phyloP scores from a whole-genome alignment of 2,329 filamentous ascomycete species.

The Aspergillus glaucus region DNA sequence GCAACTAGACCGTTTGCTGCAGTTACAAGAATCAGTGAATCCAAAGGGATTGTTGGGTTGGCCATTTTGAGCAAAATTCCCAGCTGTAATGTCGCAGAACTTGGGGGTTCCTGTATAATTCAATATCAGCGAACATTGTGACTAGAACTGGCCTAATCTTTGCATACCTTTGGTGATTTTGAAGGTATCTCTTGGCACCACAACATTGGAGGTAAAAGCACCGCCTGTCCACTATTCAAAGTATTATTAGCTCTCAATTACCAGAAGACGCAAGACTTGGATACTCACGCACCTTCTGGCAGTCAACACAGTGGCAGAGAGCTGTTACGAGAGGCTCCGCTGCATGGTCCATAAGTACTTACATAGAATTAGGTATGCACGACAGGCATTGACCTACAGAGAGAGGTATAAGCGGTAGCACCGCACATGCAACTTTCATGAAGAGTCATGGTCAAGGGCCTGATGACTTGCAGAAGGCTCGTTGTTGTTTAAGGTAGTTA shows the following conservation, averaged over 20 bases:
- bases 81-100: no score
- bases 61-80: no score
- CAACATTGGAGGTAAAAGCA: slow-evolving; percentile 50
- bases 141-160: background rate
- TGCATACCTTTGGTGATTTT: slow-evolving; percentile 44
- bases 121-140: background rate
- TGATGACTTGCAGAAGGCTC: no score
- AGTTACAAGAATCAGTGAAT: no score
- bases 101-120: background rate
- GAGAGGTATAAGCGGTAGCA: slow-evolving; percentile 22
- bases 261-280: background rate
- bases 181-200: slow-evolving; percentile 45
- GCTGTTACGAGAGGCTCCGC: slow-evolving; percentile 40
- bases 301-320: slow-evolving; percentile 50
- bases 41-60: no score
- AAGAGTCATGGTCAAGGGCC: slow-evolving; percentile 15
- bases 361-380: background rate
- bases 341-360: slow-evolving; percentile 13
- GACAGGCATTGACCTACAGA: slow-evolving; percentile 13
- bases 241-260: background rate
- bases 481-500: no score
- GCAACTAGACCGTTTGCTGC: no score
- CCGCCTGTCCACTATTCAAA: slow-evolving; percentile 43
- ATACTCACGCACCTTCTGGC: slow-evolving; percentile 44
- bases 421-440: slow-evolving; percentile 31